Conservation (phyloP, 345 rosid genomes). For the Boechera stricta region DNA sequence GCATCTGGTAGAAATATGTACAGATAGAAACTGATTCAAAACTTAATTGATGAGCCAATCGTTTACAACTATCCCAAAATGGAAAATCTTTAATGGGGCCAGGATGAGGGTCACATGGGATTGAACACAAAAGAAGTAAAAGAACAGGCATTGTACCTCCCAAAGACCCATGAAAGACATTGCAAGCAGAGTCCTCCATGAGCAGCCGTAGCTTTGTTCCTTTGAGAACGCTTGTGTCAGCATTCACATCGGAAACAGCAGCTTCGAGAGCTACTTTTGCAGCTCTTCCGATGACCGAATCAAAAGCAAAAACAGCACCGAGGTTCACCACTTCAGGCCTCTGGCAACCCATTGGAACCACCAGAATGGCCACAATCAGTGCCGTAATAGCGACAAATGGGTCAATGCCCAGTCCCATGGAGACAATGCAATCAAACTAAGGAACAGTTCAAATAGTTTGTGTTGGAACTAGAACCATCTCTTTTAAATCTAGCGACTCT, state of each 20-base stretch:
- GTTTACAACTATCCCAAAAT: neutral
- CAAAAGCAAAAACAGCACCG: constrained; percentile 72
- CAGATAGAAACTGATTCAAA: constrained; percentile 16
- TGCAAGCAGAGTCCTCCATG: constrained; percentile 61
- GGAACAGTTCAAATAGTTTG: constrained; percentile 20
- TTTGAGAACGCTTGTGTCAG: constrained; percentile 54
- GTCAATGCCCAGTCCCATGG: constrained; percentile 35
- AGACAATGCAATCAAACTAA: constrained; percentile 18
- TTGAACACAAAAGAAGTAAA: constrained; percentile 11
- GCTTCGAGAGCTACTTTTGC: constrained; percentile 74
- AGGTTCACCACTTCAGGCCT: constrained; percentile 63
- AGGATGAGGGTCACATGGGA: constrained; percentile 18
- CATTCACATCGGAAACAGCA: constrained; percentile 69
- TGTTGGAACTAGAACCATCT: constrained; percentile 23
- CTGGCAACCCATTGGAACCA: constrained; percentile 44
- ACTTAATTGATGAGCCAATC: neutral
- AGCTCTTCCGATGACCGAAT: constrained; percentile 81
- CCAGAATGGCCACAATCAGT: constrained; percentile 40
- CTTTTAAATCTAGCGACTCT: constrained; percentile 5
- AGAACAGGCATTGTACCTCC: constrained; percentile 53
- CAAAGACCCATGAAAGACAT: constrained; percentile 70
- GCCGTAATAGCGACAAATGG: constrained; percentile 18
- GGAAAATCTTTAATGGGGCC: neutral
- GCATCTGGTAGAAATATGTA: constrained; percentile 6
- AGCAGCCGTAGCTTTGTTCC: constrained; percentile 57